Conservation (phyloP, 805 yeast genomes). For the Starmerella kuoi region DNA sequence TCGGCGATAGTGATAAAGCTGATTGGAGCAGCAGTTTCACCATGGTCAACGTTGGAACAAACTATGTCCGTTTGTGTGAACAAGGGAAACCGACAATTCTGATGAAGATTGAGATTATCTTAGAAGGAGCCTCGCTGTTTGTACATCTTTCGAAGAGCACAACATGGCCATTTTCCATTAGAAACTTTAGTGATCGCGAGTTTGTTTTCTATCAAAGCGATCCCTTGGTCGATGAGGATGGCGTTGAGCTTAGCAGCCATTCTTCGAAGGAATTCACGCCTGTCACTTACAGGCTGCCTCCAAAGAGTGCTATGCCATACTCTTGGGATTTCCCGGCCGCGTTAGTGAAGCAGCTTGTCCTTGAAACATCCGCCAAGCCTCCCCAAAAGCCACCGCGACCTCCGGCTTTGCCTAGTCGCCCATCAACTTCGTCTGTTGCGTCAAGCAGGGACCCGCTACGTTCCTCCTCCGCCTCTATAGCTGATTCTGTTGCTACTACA, state of each 20-base stretch:
- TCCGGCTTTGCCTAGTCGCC: slow-evolving; percentile 3
- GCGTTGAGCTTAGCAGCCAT: slow-evolving; percentile 33
- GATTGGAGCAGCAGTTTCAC: slow-evolving; percentile 83
- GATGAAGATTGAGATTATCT: slow-evolving; percentile 55
- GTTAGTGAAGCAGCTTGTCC: slow-evolving; percentile 59
- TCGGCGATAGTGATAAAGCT: slow-evolving; percentile 40
- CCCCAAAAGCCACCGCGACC: slow-evolving; percentile 21
- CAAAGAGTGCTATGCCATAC: slow-evolving; percentile 91
- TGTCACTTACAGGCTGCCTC: slow-evolving; percentile 66
- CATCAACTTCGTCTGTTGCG: not conserved
- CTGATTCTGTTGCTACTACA: not conserved
- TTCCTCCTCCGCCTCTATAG: not conserved
- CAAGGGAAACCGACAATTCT: slow-evolving; percentile 47
- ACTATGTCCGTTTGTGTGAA: slow-evolving; percentile 56
- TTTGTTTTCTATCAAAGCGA: slow-evolving; percentile 78
- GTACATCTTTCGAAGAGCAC: slow-evolving; percentile 61
- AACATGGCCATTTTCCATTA: slow-evolving; percentile 85
- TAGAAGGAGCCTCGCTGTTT: slow-evolving; percentile 76
- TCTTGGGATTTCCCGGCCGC: slow-evolving; percentile 98
- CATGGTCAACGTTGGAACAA: slow-evolving; percentile 72
- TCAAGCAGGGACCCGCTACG: not conserved
- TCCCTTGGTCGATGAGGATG: slow-evolving; percentile 55
- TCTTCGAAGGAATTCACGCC: slow-evolving; percentile 54
- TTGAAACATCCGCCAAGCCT: slow-evolving; percentile 39
- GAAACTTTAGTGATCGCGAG: slow-evolving; percentile 82